Evolutionary conservation across 106 monocot genomes (phyloP).

Genomic region (Vanilla planifolia): DNA sequence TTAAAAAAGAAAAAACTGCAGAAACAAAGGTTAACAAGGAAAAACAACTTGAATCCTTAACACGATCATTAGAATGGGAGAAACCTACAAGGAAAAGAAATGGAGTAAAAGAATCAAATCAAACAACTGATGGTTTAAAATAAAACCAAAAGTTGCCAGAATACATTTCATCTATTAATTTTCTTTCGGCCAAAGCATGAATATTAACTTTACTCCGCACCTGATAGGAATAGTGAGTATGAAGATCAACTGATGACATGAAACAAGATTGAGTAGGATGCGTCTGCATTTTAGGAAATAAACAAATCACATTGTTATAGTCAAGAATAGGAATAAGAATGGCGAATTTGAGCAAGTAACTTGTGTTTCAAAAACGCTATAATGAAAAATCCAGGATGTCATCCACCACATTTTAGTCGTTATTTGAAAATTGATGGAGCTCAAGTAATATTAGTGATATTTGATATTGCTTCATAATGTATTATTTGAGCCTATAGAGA

Average conservation of each 20-base stretch:
- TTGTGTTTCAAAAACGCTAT: too few species aligned
- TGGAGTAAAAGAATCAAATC: not conserved
- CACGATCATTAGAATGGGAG: not conserved
- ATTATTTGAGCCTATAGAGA: too few species aligned
- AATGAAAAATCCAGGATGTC: too few species aligned
- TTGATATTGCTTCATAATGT: too few species aligned
- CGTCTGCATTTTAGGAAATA: constrained; percentile 37
- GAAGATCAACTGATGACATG: constrained; percentile 86
- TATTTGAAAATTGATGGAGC: too few species aligned
- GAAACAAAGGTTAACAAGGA: not conserved
- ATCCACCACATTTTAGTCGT: too few species aligned
- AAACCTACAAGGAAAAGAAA: not conserved
- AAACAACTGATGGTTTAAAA: not conserved
- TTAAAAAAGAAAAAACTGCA: not conserved
- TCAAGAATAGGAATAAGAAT: too few species aligned
- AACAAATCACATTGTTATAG: not conserved
- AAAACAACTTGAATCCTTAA: not conserved
- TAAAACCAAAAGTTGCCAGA: not conserved
- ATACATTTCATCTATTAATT: not conserved
- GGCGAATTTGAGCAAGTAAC: too few species aligned
- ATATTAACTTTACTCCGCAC: constrained; percentile 14
- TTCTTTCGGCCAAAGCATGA: not conserved
- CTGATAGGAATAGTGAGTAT: constrained; percentile 92
- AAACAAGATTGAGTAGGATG: constrained; percentile 89
- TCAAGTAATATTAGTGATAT: too few species aligned